Evolutionary conservation across 192 early-diverging fungal genomes (phyloP), one percentile per base, ranked within the genome.

Genomic region (Phycomyces blakesleeanus): DNA sequence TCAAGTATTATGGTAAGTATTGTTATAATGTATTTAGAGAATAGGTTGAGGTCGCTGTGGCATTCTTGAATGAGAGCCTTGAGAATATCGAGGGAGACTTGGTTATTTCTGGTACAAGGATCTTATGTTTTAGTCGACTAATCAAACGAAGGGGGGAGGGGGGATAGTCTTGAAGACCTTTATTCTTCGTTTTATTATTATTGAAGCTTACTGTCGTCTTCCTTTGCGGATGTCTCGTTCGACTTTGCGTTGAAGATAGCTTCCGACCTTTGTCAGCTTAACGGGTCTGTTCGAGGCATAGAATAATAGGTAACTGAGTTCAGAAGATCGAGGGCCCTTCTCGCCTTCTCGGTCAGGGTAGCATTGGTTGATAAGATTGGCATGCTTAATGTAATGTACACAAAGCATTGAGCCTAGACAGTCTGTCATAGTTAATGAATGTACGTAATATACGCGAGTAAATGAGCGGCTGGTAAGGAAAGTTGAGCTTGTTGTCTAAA

Each of bases 181-280:
- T 38, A 14, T 53, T 58, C 38, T 50, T 47, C 14, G 1, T 6
- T 29, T 9, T 51, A 26, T 47, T 6, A 15, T 52, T 14, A 1
- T 15, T 6, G 18, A 20, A 53, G 84, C 83, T 64, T 84, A 92
- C 78, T 83, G 69, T 57, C 74, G 78, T 54, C 78, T 69, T 37
- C 73, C 78, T 63, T 87, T 87, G 55, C 78, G 71, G 58, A 87
- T 68, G 62, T 97, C 93, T 26, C 70, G 66, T 26, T 76, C 71
- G 12, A 89, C 80, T 62, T 85, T 81, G 63, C 84, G 85, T 59
- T 90, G 87, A 42, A 97, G 75, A 69, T 85, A 93, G 2, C 74
- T 74, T 60, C 93, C 93, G 54, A 95, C 91, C 70, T 97, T 97
- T 57, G 89, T 83, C 47, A 96, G 83, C 72, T 97, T 97, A 11